Evolutionary conservation across 176 grass and related monocot species (phyloP).

Genomic region (Chloris gayana): DNA sequence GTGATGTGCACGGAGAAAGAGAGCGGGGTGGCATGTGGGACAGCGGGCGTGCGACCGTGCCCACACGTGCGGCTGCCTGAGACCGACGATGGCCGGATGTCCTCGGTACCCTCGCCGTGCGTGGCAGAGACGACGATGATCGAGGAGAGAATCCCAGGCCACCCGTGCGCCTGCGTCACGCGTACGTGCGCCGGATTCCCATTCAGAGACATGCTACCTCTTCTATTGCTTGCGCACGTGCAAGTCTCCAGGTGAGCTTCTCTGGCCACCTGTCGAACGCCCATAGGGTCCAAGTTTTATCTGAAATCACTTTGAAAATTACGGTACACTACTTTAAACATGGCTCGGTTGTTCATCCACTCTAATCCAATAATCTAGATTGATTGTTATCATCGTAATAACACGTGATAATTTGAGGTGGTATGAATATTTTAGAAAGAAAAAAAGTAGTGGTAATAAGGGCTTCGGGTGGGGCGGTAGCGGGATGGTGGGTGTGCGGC

Average conservation of each 20-base stretch:
- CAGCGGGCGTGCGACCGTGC: neutral
- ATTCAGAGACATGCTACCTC: neutral
- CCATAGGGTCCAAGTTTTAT: too few relatives aligned
- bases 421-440: too few relatives aligned
- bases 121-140: neutral
- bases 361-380: too few relatives aligned
- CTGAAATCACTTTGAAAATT: too few relatives aligned
- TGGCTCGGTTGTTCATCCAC: too few relatives aligned
- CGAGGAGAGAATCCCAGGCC: neutral
- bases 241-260: neutral
- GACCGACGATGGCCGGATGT: neutral
- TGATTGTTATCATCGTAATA: too few relatives aligned
- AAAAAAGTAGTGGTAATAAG: too few relatives aligned
- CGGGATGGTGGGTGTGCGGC: too few relatives aligned
- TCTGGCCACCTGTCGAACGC: neutral
- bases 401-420: too few relatives aligned
- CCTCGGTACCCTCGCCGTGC: neutral
- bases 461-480: too few relatives aligned
- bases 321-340: too few relatives aligned
- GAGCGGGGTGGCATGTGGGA: neutral
- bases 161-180: neutral
- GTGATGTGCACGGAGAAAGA: neutral
- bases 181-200: neutral
- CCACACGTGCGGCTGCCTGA: conserved; percentile 12
- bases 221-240: neutral